phyloP scores from a whole-genome alignment of 2,329 filamentous ascomycete species.

The Apiospora pterosperma region DNA sequence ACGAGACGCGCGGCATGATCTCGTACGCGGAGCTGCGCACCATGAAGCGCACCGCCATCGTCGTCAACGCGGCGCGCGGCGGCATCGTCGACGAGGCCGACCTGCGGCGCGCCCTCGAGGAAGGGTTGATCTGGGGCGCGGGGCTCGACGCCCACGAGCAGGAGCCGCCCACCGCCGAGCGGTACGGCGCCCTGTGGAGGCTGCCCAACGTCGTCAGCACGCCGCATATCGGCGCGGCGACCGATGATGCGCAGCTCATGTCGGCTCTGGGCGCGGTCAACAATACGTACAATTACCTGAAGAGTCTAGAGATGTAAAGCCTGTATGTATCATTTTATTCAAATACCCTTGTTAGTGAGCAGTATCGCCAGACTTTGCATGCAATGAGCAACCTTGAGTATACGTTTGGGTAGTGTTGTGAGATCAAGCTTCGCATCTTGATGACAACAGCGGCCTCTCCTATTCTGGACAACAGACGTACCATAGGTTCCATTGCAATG shows the following conservation, averaged over 20 bases:
- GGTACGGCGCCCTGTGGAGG: slow-evolving; percentile 30
- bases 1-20: slow-evolving; percentile 29
- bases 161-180: slow-evolving; percentile 33
- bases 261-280: background rate
- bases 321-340: background rate
- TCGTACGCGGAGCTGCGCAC: slow-evolving; percentile 23
- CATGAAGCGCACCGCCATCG: slow-evolving; percentile 36
- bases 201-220: slow-evolving; percentile 35
- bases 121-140: slow-evolving; percentile 34
- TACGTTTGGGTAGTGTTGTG: background rate
- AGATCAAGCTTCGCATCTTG: no score
- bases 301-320: background rate
- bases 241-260: slow-evolving; percentile 25
- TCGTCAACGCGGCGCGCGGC: slow-evolving; percentile 37
- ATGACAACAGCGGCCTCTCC: no score
- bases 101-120: slow-evolving; percentile 26
- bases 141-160: slow-evolving; percentile 37
- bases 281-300: background rate
- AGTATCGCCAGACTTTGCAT: background rate
- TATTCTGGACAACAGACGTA: no score
- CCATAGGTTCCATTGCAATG: background rate
- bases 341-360: background rate
- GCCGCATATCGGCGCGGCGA: slow-evolving; percentile 44
- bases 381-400: background rate
- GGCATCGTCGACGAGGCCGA: slow-evolving; percentile 36